Evolutionary conservation across 2,329 filamentous ascomycete species (phyloP).

Genomic region (Monosporascus sp.): DNA sequence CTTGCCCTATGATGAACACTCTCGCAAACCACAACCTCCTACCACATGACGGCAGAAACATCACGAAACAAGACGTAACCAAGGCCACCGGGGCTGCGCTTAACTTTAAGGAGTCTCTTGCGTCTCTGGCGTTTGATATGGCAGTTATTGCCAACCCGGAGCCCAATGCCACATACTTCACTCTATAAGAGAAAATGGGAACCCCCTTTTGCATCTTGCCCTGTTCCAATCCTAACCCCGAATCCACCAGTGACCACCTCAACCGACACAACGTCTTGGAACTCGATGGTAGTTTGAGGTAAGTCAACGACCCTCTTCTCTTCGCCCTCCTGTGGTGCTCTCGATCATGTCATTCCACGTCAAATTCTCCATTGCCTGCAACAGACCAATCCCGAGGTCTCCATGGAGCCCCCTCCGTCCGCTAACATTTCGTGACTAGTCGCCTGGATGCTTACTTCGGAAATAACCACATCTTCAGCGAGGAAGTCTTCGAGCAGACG

Average conservation of each 20-base stretch:
- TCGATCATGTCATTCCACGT: too few relatives aligned
- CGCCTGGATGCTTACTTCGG: slow-evolving; percentile 46
- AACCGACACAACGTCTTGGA: slow-evolving; percentile 43
- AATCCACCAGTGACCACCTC: slow-evolving; percentile 29
- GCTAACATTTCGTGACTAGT: not conserved
- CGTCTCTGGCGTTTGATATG: slow-evolving; percentile 35
- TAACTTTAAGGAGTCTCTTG: slow-evolving; percentile 37
- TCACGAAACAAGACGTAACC: slow-evolving; percentile 33
- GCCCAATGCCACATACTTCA: slow-evolving; percentile 39
- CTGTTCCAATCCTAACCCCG: too few relatives aligned
- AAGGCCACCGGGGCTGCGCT: slow-evolving; percentile 33
- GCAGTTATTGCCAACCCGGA: slow-evolving; percentile 38
- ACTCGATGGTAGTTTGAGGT: slow-evolving; percentile 42
- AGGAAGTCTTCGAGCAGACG: slow-evolving; percentile 42
- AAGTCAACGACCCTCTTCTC: too few relatives aligned
- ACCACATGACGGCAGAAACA: slow-evolving; percentile 38
- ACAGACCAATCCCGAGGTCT: too few relatives aligned
- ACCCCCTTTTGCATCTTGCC: too few relatives aligned
- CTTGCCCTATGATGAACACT: slow-evolving; percentile 48
- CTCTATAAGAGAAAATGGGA: slow-evolving; percentile 13
- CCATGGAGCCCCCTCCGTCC: too few relatives aligned
- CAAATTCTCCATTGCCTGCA: too few relatives aligned
- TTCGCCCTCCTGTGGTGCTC: too few relatives aligned
- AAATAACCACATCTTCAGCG: slow-evolving; percentile 47
- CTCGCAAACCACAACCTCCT: slow-evolving; percentile 47